Conservation (phyloP, 108 stramenopile species). For the Skeletonema costatum region DNA sequence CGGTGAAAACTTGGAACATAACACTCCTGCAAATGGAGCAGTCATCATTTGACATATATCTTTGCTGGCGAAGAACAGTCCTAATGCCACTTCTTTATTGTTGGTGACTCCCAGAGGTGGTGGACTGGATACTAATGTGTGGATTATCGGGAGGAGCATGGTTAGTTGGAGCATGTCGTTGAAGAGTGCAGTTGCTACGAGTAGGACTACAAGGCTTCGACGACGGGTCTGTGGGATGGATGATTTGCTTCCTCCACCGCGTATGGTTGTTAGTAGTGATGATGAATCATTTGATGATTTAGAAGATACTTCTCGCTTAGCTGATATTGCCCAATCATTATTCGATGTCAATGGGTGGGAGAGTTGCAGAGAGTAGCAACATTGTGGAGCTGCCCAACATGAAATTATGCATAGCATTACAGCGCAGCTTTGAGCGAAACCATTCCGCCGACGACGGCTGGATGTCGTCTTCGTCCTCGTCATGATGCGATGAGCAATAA, state of each 20-base stretch:
- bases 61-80: slow-evolving; percentile 37
- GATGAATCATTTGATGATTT: neutral
- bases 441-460: too few relatives aligned
- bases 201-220: slow-evolving; percentile 18
- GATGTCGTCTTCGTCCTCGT: too few relatives aligned
- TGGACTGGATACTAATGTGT: slow-evolving; percentile 35
- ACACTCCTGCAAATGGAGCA: slow-evolving; percentile 28
- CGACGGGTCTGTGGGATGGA: slow-evolving; percentile 12
- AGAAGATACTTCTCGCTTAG: neutral
- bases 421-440: too few relatives aligned
- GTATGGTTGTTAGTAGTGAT: neutral
- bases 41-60: slow-evolving; percentile 38
- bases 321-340: neutral
- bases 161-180: slow-evolving; percentile 45
- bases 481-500: too few relatives aligned
- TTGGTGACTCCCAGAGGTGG: slow-evolving; percentile 32
- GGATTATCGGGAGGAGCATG: slow-evolving; percentile 42
- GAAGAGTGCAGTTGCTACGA: slow-evolving; percentile 40
- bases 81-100: slow-evolving; percentile 28
- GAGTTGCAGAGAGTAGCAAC: neutral
- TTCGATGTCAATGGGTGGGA: neutral
- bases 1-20: slow-evolving; percentile 25
- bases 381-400: neutral
- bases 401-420: neutral
- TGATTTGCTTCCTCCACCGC: too few relatives aligned